Evolutionary conservation across 2,329 filamentous ascomycete genomes (phyloP), one percentile per base, ranked within the genome.

Genomic region (Aphanocladium album): DNA sequence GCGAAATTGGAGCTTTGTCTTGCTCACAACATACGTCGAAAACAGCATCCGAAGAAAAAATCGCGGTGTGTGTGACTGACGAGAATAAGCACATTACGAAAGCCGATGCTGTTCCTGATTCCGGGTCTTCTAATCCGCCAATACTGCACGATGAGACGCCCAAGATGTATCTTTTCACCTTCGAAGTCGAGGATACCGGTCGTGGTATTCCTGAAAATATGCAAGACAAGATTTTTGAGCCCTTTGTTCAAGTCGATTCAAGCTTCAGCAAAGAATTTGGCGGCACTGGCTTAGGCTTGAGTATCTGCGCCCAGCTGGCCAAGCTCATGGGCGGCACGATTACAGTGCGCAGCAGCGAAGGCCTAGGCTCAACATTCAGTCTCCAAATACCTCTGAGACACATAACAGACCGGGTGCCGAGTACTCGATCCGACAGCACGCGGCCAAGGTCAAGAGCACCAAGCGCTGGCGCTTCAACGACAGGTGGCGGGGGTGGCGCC

Each of bases 201-300:
- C 92, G 91, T 0, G 93, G 93, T 30, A 96, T 96, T 60, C 85
- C 91, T 0, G 83, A 87, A 7, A 78, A 88, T 64, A 84, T 96
- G 72, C 91, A 92, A 67, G 80, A 90, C 60, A 88, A 88, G 66
- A 91, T 97, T 11, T 97, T 97, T 70, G 93, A 96, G 72, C 93
- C 93, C 0, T 97, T 97, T 69, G 90, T 96, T 0, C 93, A 97
- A 73, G 93, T 90, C n/a, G 92, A 96, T 70, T 77, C 95, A 1
- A 90, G 91, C 1, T 76, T 97, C 17, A 96, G 89, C 77, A 96
- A 91, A 73, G 95, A 95, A 69, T 96, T 88, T 70, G 91, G 91
- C 19, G 93, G 93, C 17, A 96, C 93, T 1, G 93, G 93, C 4
- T 78, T 96, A 1, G 93, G 93, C 1, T 74, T 97, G 59, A 93